phyloP scores from a whole-genome alignment of 768 basidiomycete species.

The Hericium coralloides region DNA sequence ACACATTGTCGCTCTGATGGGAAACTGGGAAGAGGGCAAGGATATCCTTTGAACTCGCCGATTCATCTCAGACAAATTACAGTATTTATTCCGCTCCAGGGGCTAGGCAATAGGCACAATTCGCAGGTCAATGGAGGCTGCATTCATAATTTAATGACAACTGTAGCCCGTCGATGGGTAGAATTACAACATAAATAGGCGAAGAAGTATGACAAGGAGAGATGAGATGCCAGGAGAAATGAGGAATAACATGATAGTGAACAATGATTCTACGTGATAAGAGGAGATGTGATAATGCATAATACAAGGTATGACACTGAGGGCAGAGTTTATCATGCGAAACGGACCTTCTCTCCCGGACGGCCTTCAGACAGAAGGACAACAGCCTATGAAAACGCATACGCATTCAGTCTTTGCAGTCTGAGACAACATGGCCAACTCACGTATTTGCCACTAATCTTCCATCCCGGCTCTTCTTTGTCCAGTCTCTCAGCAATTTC shows the following conservation, averaged over 20 bases:
- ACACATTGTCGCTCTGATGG: too few species aligned
- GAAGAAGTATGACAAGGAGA: not conserved
- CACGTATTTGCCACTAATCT: constrained; percentile 95
- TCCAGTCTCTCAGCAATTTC: constrained; percentile 72
- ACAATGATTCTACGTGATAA: not conserved
- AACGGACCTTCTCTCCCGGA: constrained; percentile 82
- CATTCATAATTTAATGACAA: too few species aligned
- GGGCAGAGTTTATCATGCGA: constrained; percentile 32
- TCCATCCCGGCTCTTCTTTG: constrained; percentile 86
- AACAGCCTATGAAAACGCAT: constrained; percentile 50
- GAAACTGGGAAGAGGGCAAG: too few species aligned
- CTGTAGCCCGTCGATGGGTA: too few species aligned
- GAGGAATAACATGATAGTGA: not conserved
- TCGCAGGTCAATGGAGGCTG: too few species aligned
- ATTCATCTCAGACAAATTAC: too few species aligned
- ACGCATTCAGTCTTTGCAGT: not conserved
- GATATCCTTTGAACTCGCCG: too few species aligned
- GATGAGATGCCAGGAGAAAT: not conserved
- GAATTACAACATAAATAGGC: not conserved
- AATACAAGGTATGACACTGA: not conserved
- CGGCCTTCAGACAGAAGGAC: constrained; percentile 82
- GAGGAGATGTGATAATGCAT: not conserved
- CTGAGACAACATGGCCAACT: constrained; percentile 24
- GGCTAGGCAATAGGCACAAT: too few species aligned
- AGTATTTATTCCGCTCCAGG: too few species aligned